Conservation (phyloP, 352 stramenopile species). For the Phytophthora foliorum region DNA sequence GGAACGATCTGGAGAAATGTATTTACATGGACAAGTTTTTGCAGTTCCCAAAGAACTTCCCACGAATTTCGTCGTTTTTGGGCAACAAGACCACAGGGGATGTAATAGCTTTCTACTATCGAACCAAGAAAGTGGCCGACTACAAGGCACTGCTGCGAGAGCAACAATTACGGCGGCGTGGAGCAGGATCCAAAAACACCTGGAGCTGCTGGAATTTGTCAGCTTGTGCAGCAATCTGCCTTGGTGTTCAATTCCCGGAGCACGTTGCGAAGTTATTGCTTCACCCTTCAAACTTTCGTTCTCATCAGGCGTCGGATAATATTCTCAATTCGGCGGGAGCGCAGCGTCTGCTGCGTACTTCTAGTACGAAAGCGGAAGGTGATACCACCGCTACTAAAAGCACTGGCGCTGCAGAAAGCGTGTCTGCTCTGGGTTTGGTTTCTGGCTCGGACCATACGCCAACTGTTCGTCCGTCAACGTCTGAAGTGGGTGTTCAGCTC, state of each 20-base stretch:
- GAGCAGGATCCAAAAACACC: constrained; percentile 88
- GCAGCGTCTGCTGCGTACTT: constrained; percentile 51
- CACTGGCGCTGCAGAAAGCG: constrained; percentile 7
- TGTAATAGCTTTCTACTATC: constrained; percentile 98
- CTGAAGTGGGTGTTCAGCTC: constrained; percentile 24
- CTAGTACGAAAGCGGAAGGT: constrained; percentile 20
- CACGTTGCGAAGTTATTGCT: constrained; percentile 74
- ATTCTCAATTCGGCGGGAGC: constrained; percentile 84
- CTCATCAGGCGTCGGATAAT: constrained; percentile 88
- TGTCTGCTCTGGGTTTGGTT: constrained; percentile 41
- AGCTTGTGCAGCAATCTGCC: constrained; percentile 79
- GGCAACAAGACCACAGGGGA: constrained; percentile 97
- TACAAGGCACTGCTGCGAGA: constrained; percentile 96
- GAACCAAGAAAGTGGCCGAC: constrained; percentile 97
- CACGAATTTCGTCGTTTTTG: constrained; percentile 95
- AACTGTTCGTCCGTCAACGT: constrained; percentile 17
- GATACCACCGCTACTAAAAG: constrained; percentile 8
- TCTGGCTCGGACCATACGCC: constrained; percentile 45
- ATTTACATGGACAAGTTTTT: constrained; percentile 99
- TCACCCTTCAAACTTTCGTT: constrained; percentile 86
- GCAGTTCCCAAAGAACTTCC: constrained; percentile 99
- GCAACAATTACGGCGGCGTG: constrained; percentile 86
- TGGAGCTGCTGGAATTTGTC: constrained; percentile 92
- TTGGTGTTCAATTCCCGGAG: constrained; percentile 86
- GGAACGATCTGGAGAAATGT: constrained; percentile 99